Evolutionary conservation across 2,329 filamentous ascomycete species (phyloP).

Genomic region (Neoascochyta sp.): DNA sequence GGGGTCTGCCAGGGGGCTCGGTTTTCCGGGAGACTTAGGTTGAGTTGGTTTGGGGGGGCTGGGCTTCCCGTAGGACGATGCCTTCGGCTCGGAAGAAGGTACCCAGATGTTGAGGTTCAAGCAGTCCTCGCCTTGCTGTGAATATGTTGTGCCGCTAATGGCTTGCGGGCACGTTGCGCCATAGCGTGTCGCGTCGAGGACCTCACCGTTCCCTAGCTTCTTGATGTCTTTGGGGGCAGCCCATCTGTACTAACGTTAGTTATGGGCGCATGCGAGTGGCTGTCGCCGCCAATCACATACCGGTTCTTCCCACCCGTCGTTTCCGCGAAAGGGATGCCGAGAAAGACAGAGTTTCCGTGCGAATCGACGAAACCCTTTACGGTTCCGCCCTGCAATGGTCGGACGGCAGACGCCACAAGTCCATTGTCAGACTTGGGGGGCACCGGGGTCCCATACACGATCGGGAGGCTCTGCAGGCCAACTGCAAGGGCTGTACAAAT

Average conservation of each 20-base stretch:
- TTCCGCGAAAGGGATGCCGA: slow-evolving; percentile 24
- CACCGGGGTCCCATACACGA: too few species aligned
- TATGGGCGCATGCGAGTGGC: too few species aligned
- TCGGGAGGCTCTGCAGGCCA: too few species aligned
- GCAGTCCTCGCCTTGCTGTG: slow-evolving; percentile 34
- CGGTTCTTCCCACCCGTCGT: slow-evolving; percentile 21
- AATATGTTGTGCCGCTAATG: slow-evolving; percentile 17
- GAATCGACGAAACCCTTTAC: slow-evolving; percentile 18
- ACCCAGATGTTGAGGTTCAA: slow-evolving; percentile 37
- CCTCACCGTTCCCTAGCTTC: slow-evolving; percentile 6
- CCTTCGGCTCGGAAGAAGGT: slow-evolving; percentile 11
- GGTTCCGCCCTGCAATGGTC: too few species aligned
- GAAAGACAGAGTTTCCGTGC: slow-evolving; percentile 19
- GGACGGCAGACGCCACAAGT: too few species aligned
- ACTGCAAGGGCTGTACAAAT: too few species aligned
- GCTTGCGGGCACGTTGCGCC: slow-evolving; percentile 24
- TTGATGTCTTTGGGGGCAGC: slow-evolving; percentile 14
- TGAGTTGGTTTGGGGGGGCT: too few species aligned
- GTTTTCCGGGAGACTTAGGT: too few species aligned
- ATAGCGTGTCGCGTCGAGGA: slow-evolving; percentile 18
- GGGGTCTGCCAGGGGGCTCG: too few species aligned
- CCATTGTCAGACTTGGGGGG: too few species aligned
- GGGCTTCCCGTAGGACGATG: too few species aligned
- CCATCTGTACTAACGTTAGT: too few species aligned
- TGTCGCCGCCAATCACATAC: slow-evolving; percentile 7